Evolutionary conservation across 2,329 filamentous ascomycete species (phyloP), one percentile per base, ranked within the genome.

Genomic region (Stagonosporopsis cucurbitacearum): DNA sequence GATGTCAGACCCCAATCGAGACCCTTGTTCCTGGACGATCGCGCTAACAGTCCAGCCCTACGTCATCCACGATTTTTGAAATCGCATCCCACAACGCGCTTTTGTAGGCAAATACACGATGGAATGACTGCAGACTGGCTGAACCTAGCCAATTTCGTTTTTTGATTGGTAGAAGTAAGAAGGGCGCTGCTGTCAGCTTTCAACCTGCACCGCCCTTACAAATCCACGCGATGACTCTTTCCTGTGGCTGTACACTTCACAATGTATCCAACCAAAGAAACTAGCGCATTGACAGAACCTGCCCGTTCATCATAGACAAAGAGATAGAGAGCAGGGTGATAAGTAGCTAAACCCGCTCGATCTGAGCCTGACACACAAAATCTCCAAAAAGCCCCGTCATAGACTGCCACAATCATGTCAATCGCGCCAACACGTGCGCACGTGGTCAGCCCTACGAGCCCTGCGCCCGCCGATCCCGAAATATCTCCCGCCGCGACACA

Each of bases 341-440:
- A 54, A 56, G 43, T 51, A 46, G 53, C 20, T 25, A 23, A 37
- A 32, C 13, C 8, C 32, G n/a, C 25, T 33, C 17, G 13, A 15
- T 42, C 20, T 20, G 26, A 28, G 15, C 42, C 32, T 42, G 23
- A 43, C 7, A 9, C 15, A 12, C 4, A 32, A 42, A 17, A n/a
- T n/a, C 36, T 30, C 17, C 13, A 25, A 47, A 19, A 47, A 19
- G 28, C 39, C 37, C 25, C n/a, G 41, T 6, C 37, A 25, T n/a
- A n/a, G n/a, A n/a, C 12, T 7, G 20, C 43, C 35, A 35, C 35
- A 25, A 72, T n/a, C n/a, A n/a, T 69, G 68, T 37, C 57, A 23
- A 63, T 67, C 72, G 64, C 71, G 68, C 30, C 32, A 25, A 56
- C 72, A 72, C 71, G 72, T 72, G 69, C 63, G 63, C 71, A 75